Base-by-base conservation (phyloP, 2,329 filamentous ascomycete species). In the Microascus cirrosus region DNA sequence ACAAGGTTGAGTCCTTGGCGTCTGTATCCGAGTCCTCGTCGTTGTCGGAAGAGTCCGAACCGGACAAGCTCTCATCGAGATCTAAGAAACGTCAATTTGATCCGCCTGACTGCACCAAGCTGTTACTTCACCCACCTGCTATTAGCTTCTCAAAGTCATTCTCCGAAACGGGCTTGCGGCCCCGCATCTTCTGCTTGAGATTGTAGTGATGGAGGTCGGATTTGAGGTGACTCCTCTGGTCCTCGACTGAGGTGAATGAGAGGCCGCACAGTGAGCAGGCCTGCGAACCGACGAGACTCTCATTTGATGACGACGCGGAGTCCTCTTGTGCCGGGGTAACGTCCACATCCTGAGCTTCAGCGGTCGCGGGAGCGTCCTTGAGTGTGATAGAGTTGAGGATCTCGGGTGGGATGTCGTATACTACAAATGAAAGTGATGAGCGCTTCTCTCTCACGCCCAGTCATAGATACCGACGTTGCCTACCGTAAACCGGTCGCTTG, bases 201-300 rank as follows among this genome's bases (percentile, higher is more conserved):
- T 99, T 99, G 74, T 96, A 99, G 62, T 87, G 82, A 70, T 99
- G 94, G 54, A 95, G 78, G 67, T 99, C 94, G 11, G 93, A 96
- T 65, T 89, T 88, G 59, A 90, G 84, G 71, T 99, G 94, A 60
- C 83, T 81, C 61, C 90, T 83, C 68, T 97, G 93, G 61, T 97
- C 93, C 60, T 84, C 78, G 8, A 95, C 79, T 11, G 79, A 86
- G 35, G 78, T 67, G 65, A 95, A 96, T 5, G 80, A 76, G 42
- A 91, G 78, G 45, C 79, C 77, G 72, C 94, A 99, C 4, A 97
- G 78, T 1, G 86, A 84, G 45, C 94, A 99, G 15, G 90, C 82
- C 59, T 89, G 91, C 6, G 88, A 80, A 11, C 83, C 82, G 42
- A 81, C 78, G 60, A 78, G 65, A 63, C 73, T 71, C 66, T 74